A percentile compares a stretch with the other conserved stretches of the same genome.
These are phyloP conservation scores for Chrysosporium queenslandicum DNA, from an alignment of 2,329 filamentous ascomycete species.

Conservation along the genomic window DNA sequence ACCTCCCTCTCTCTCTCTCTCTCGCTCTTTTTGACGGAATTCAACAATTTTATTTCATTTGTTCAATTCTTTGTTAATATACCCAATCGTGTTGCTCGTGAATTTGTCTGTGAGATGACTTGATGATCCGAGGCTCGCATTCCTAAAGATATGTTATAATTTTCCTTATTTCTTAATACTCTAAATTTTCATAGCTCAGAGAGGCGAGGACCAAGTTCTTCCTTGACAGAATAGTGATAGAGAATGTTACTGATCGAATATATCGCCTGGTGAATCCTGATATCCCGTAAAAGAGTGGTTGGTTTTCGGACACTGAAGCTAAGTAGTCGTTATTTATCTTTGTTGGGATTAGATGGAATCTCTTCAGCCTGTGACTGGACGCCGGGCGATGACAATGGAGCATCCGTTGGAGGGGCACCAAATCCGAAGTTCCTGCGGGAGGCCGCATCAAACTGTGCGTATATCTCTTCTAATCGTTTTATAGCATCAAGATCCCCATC, in stretches of 20 bases:
- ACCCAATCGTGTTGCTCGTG: background rate
- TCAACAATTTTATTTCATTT: background rate
- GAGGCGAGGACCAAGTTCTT: no score
- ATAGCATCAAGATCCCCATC: constrained; percentile 31
- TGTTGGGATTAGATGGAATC: background rate
- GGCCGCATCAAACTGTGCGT: constrained; percentile 18
- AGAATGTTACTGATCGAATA: no score
- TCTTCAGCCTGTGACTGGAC: background rate
- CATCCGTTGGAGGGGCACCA: background rate
- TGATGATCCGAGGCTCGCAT: background rate
- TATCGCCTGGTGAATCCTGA: no score
- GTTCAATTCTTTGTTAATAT: background rate
- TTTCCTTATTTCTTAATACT: no score
- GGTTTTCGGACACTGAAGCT: background rate
- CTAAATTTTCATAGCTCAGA: background rate
- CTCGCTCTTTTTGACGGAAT: background rate
- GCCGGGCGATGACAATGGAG: background rate
- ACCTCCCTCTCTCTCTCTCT: background rate
- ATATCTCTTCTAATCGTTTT: constrained; percentile 30
- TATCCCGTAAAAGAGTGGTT: no score
- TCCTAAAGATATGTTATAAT: no score
- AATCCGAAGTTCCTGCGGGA: background rate
- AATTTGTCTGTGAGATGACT: background rate
- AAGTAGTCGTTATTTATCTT: background rate
- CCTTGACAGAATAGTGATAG: no score